A percentile compares a stretch with the other conserved stretches of the same genome.
phyloP scores from a whole-genome alignment of 495 filamentous ascomycete species.

The Xylaria grammica region DNA sequence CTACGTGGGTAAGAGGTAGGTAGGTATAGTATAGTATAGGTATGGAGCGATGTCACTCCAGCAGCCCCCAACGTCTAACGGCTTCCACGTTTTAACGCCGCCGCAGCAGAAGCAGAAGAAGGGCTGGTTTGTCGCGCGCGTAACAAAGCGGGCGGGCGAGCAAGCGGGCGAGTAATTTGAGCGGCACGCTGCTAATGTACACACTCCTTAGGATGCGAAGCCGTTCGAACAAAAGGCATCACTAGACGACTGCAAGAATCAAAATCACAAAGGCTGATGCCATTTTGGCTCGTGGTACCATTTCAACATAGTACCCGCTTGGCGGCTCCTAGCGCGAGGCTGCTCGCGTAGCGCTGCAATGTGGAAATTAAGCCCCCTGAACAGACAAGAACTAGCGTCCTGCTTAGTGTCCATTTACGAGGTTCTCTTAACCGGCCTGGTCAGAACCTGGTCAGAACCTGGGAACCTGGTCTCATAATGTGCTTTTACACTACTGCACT shows the following conservation, averaged over 20 bases:
- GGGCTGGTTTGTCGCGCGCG: not conserved
- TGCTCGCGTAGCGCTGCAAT: conserved; percentile 20
- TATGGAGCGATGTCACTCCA: conserved; percentile 16
- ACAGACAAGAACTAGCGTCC: conserved; percentile 5
- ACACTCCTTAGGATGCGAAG: not conserved
- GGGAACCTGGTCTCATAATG: too few relatives aligned
- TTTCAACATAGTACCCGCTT: not conserved
- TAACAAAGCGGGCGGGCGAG: not conserved
- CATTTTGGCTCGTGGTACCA: conserved; percentile 17
- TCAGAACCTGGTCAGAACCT: too few relatives aligned
- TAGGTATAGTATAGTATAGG: not conserved
- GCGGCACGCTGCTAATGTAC: too few relatives aligned
- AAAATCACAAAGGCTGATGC: conserved; percentile 20
- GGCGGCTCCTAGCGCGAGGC: conserved; percentile 17
- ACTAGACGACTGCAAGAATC: not conserved
- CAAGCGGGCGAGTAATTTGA: not conserved
- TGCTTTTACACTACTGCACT: too few relatives aligned
- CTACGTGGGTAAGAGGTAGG: not conserved
- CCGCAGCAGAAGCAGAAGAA: too few relatives aligned
- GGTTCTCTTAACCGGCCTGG: too few relatives aligned
- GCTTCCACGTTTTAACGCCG: too few relatives aligned
- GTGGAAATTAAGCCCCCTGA: conserved; percentile 22
- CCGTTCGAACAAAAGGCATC: not conserved
- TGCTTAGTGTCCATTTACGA: conserved; percentile 18
- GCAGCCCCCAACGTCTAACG: not conserved